Evolutionary conservation across 139 green algal genomes (phyloP), one percentile per base, ranked within the genome.

Genomic region (Auxenochlorella pyrenoidosa): DNA sequence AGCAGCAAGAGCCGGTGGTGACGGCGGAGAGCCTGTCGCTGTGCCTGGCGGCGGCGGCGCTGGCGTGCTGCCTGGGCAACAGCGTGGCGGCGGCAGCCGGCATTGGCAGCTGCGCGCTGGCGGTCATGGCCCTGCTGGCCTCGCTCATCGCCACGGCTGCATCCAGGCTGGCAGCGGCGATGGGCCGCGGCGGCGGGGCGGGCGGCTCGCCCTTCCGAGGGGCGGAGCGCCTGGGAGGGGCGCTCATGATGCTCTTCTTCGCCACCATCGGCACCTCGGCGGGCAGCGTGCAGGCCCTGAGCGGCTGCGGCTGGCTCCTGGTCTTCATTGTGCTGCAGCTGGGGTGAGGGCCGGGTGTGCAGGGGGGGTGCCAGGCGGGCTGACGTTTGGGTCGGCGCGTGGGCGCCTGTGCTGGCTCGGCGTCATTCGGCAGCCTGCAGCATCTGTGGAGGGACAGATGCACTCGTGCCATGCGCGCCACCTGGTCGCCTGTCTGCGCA

Each of bases 191-290:
- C 40, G 40, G 41, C 32, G 26, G 34, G 12, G 51, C 19, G 24
- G 51, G 82, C 71, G 40, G 15, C 40, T 32, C 79, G 5, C 51
- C 51, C 1, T 95, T 93, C 90, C 70, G 66, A 68, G 93, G 93
- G 3, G 84, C 90, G 1, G 84, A 83, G 73, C 44, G 68, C 30
- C 63, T 97, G 26, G 95, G 93, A 24, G 82, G 79, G 10, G 79
- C 73, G 3, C 81, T 97, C 13, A 96, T 98, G 92, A 78, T 89
- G 41, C 43, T 97, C 16, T 98, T 98, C 90, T 98, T 98, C 82
- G 91, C 94, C 8, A 93, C 95, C 32, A 94, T 98, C 36, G 96
- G 96, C 41, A 94, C 94, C 15, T 87, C 82, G 0, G 94, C 93
- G 24, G 94, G 93, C 44, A 90, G 76, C 65, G 87, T 94, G 18